Conservation (phyloP, 306 rosid genomes). For the Vigna mungo region DNA sequence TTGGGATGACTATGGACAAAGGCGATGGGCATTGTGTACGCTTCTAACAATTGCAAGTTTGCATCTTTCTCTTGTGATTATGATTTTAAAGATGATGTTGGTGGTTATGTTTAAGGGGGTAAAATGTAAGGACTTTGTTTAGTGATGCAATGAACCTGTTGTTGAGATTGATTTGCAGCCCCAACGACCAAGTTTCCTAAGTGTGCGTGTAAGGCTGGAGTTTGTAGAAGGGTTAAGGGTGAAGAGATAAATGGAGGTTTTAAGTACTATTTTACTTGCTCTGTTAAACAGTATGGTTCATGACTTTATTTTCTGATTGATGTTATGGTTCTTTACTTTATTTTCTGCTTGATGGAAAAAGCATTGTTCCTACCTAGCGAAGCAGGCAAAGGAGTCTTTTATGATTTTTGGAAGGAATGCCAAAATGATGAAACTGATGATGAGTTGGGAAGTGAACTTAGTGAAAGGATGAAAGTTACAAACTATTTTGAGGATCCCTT, state of each 20-base stretch:
- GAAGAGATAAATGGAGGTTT: too few species aligned
- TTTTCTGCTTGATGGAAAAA: not conserved
- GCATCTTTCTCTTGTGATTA: not conserved
- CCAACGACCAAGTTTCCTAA: conserved; percentile 5
- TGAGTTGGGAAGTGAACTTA: not conserved
- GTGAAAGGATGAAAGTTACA: conserved; percentile 35
- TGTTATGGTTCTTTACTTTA: not conserved
- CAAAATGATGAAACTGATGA: not conserved
- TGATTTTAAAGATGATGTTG: not conserved
- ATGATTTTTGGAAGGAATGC: conserved; percentile 4
- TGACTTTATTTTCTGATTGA: not conserved
- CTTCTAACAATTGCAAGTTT: not conserved
- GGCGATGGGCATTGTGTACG: conserved; percentile 30
- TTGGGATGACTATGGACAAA: too few species aligned
- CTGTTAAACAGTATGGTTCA: conserved; percentile 34
- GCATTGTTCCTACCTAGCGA: conserved; percentile 28
- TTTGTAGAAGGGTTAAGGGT: conserved; percentile 41
- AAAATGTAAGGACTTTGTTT: conserved; percentile 2
- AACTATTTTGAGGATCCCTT: conserved; percentile 2
- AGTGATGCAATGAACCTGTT: not conserved
- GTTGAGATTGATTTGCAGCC: conserved; percentile 19
- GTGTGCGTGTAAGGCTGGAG: conserved; percentile 55
- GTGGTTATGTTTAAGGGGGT: conserved; percentile 39
- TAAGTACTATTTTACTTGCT: conserved; percentile 30
- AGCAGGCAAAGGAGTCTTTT: conserved; percentile 31